phyloP scores from a whole-genome alignment of 169 alveolate genomes.

The Babesia bigemina region DNA sequence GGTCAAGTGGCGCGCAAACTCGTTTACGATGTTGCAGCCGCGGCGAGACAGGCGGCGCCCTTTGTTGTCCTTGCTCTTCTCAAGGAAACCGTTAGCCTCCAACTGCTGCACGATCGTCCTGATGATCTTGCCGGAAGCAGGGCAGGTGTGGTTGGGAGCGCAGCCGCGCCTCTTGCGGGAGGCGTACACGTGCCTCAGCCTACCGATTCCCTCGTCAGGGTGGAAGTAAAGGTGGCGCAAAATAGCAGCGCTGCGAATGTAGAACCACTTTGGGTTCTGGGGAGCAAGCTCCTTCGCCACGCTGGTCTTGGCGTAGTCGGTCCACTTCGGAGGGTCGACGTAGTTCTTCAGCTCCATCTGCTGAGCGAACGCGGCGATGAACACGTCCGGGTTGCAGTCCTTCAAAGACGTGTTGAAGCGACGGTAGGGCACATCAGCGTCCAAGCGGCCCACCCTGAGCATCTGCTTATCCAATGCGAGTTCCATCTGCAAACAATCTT shows the following conservation, averaged over 20 bases:
- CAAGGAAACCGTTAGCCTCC: constrained; percentile 91
- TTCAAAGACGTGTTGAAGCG: constrained; percentile 84
- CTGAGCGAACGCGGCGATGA: constrained; percentile 92
- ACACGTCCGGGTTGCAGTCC: constrained; percentile 94
- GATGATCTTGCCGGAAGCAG: constrained; percentile 93
- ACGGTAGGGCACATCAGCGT: constrained; percentile 75
- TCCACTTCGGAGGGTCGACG: constrained; percentile 95
- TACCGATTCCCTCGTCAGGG: constrained; percentile 92
- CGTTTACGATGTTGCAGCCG: constrained; percentile 83
- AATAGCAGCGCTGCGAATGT: constrained; percentile 94
- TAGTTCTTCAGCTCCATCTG: constrained; percentile 92
- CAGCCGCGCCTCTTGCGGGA: constrained; percentile 90
- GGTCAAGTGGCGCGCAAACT: constrained; percentile 83
- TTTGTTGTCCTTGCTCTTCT: constrained; percentile 87
- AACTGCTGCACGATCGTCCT: constrained; percentile 93
- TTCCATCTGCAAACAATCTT: constrained; percentile 42
- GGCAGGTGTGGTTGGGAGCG: constrained; percentile 88
- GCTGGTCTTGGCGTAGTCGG: constrained; percentile 92
- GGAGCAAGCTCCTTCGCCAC: constrained; percentile 94
- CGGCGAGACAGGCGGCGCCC: constrained; percentile 82
- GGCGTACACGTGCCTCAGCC: constrained; percentile 91
- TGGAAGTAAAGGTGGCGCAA: constrained; percentile 92
- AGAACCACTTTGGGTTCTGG: constrained; percentile 94
- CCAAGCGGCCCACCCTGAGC: constrained; percentile 53
- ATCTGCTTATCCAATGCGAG: constrained; percentile 51